phyloP scores from a whole-genome alignment of 345 rosid species.

The Chamaenerion angustifolium region DNA sequence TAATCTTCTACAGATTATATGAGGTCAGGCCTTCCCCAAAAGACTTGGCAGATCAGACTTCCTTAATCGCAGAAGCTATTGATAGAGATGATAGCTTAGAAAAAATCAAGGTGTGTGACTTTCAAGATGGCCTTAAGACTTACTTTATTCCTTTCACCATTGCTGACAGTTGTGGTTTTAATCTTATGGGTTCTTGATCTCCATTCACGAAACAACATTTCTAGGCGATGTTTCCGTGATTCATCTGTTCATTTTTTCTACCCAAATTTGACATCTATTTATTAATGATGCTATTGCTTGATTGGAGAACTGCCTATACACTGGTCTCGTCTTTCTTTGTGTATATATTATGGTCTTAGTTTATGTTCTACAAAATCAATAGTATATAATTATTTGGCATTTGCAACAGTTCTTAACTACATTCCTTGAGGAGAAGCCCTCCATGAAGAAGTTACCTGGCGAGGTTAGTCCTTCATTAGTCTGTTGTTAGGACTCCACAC shows the following conservation, averaged over 20 bases:
- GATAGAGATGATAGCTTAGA: constrained; percentile 37
- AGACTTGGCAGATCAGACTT: constrained; percentile 63
- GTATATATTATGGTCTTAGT: neutral
- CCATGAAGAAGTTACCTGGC: constrained; percentile 28
- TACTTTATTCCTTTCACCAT: neutral
- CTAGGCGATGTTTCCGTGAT: too few relatives aligned
- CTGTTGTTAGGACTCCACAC: too few relatives aligned
- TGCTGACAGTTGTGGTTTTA: neutral
- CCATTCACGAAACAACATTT: too few relatives aligned
- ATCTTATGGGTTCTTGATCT: neutral
- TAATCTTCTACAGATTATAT: constrained; percentile 36
- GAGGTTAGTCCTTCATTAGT: constrained; percentile 34
- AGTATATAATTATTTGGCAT: constrained; percentile 1
- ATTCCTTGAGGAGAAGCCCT: constrained; percentile 54
- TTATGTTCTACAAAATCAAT: neutral
- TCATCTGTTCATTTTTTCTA: too few relatives aligned
- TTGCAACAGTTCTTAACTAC: constrained; percentile 42
- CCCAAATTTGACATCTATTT: too few relatives aligned
- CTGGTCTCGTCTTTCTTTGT: neutral
- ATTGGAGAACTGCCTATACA: too few relatives aligned
- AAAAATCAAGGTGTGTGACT: constrained; percentile 40
- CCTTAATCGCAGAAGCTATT: constrained; percentile 47
- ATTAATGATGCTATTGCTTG: too few relatives aligned
- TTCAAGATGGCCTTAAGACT: neutral
- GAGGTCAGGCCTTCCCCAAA: constrained; percentile 61